These are phyloP conservation scores for Fusarium cyanostomum DNA, from an alignment of 2,329 filamentous ascomycete genomes.

Conservation along the genomic window DNA sequence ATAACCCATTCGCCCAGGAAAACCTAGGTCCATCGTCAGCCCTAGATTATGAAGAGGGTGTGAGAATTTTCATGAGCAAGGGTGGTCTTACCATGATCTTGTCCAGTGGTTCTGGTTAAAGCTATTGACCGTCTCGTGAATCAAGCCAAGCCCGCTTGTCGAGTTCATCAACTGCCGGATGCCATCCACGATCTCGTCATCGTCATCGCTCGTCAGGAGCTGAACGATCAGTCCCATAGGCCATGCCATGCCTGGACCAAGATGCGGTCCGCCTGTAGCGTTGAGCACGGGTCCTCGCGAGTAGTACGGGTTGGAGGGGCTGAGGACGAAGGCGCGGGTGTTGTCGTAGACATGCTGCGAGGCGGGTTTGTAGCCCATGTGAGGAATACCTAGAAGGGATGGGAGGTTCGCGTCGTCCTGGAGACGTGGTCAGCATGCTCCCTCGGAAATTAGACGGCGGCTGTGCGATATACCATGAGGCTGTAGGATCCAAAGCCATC, in stretches of 20 bases:
- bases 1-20: constrained; percentile 89
- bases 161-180: constrained; percentile 72
- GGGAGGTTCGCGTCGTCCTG: constrained; percentile 71
- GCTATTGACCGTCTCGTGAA: constrained; percentile 71
- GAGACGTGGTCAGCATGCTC: not conserved
- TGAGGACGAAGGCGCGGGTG: constrained; percentile 79
- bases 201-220: constrained; percentile 79
- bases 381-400: constrained; percentile 67
- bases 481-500: constrained; percentile 71
- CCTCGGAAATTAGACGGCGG: too few species aligned
- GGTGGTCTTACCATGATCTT: constrained; percentile 47
- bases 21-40: constrained; percentile 67
- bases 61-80: too few species aligned
- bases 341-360: constrained; percentile 74
- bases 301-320: constrained; percentile 78
- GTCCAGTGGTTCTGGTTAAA: constrained; percentile 47
- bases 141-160: constrained; percentile 76
- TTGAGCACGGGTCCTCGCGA: constrained; percentile 63
- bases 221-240: constrained; percentile 86
- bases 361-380: constrained; percentile 65
- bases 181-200: constrained; percentile 76
- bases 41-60: not conserved
- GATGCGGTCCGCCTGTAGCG: constrained; percentile 62
- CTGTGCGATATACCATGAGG: constrained; percentile 58
- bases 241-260: constrained; percentile 78